A percentile compares a stretch with the other conserved stretches of the same genome.
Conservation (phyloP, 1,139 yeast genomes). For the Suhomyces terraborum region DNA sequence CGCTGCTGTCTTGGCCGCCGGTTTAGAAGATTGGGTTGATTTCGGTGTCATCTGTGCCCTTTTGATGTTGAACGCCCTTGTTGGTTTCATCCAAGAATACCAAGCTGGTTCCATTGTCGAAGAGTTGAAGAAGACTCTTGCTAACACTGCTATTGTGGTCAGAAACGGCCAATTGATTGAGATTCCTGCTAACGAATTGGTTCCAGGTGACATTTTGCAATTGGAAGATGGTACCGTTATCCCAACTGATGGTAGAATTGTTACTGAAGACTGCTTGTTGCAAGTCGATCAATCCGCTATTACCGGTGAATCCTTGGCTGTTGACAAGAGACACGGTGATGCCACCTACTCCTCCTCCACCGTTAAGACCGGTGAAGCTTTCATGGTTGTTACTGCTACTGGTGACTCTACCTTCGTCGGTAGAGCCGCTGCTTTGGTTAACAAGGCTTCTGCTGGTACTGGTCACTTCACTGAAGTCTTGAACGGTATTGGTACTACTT, state of each 20-base stretch:
- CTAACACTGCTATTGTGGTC: slow-evolving; percentile 83
- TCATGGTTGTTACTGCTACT: slow-evolving; percentile 93
- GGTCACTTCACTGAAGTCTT: slow-evolving; percentile 98
- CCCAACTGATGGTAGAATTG: slow-evolving; percentile 94
- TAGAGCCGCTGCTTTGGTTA: slow-evolving; percentile 95
- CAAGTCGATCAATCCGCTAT: slow-evolving; percentile 98
- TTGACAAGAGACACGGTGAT: slow-evolving; percentile 89
- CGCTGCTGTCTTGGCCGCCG: slow-evolving; percentile 96
- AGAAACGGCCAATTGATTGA: slow-evolving; percentile 81
- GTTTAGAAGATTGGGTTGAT: slow-evolving; percentile 99
- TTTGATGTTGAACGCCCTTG: slow-evolving; percentile 83
- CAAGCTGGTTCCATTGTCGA: slow-evolving; percentile 97
- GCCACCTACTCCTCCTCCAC: slow-evolving; percentile 91
- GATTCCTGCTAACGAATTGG: slow-evolving; percentile 78
- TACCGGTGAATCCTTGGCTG: slow-evolving; percentile 98
- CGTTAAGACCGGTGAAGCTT: slow-evolving; percentile 95
- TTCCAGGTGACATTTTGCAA: slow-evolving; percentile 91
- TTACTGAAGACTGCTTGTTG: slow-evolving; percentile 83
- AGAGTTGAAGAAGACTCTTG: slow-evolving; percentile 89
- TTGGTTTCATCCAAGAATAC: slow-evolving; percentile 97
- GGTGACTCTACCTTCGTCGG: slow-evolving; percentile 94
- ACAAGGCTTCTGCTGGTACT: slow-evolving; percentile 89
- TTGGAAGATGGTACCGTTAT: slow-evolving; percentile 94
- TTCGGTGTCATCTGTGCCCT: slow-evolving; percentile 96
- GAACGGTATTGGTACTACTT: slow-evolving; percentile 95